These are phyloP conservation scores for Setaria viridis DNA, from an alignment of 202 grass and related monocot genomes.

Conservation along the genomic window DNA sequence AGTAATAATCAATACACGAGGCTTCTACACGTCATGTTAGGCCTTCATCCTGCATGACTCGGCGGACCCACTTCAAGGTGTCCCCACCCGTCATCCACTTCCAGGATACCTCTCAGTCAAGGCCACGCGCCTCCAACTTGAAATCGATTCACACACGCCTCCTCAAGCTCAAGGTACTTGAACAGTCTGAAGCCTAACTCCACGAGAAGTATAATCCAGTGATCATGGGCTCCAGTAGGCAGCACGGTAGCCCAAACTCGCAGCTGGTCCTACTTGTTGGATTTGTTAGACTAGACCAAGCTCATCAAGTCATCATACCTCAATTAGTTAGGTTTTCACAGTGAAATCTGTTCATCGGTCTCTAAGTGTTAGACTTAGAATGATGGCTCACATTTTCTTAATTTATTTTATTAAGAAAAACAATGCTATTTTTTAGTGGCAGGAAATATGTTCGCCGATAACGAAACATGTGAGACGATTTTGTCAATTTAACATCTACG, in stretches of 20 bases:
- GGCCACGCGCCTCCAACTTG: neutral
- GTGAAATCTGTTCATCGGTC: too few relatives aligned
- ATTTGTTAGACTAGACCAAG: too few relatives aligned
- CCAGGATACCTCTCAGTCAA: neutral
- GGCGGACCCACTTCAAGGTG: neutral
- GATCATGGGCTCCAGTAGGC: neutral
- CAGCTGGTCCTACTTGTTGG: neutral
- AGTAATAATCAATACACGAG: neutral
- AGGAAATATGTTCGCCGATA: too few relatives aligned
- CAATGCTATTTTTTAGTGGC: too few relatives aligned
- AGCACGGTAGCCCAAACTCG: neutral
- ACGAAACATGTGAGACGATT: too few relatives aligned
- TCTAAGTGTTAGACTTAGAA: too few relatives aligned
- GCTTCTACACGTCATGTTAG: neutral
- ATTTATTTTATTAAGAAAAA: too few relatives aligned
- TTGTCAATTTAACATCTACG: too few relatives aligned
- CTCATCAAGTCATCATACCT: too few relatives aligned
- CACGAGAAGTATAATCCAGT: neutral
- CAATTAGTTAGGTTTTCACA: too few relatives aligned
- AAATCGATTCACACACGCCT: neutral
- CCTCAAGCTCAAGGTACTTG: conserved; percentile 23
- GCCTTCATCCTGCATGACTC: neutral
- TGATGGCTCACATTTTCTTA: too few relatives aligned
- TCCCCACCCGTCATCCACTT: neutral
- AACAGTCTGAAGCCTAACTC: neutral